Evolutionary conservation across 2,329 filamentous ascomycete species (phyloP).

Genomic region (Ophiostoma triangulosporum): DNA sequence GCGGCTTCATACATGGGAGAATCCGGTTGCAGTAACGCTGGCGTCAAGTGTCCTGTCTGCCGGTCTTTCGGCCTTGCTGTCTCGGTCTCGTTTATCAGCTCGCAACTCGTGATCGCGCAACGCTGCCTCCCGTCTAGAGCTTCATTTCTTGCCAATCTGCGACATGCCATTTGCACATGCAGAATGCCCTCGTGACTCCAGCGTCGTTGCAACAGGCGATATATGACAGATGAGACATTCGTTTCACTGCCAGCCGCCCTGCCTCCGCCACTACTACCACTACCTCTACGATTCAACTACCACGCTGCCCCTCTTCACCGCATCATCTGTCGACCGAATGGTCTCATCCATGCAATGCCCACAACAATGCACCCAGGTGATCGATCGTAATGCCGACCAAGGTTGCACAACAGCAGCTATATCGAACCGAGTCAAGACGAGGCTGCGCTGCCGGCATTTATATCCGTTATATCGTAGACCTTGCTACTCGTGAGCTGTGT

Average conservation of each 20-base stretch:
- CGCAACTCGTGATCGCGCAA: too few species aligned
- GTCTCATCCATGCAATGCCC: background rate
- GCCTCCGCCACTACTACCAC: background rate
- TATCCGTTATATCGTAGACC: background rate
- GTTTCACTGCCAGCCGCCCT: background rate
- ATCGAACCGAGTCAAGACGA: background rate
- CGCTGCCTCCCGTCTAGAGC: too few species aligned
- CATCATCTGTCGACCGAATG: background rate
- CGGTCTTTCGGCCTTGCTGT: background rate
- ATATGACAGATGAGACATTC: too few species aligned
- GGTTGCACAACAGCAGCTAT: background rate
- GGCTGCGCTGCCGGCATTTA: background rate
- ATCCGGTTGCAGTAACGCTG: conserved; percentile 18
- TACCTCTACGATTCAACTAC: background rate
- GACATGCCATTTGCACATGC: too few species aligned
- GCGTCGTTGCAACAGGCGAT: too few species aligned
- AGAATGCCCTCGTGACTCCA: too few species aligned
- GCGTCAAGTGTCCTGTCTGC: background rate
- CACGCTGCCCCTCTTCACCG: background rate
- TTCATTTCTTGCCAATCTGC: too few species aligned
- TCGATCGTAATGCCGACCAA: background rate
- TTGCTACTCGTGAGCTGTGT: too few species aligned
- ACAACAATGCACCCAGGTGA: background rate
- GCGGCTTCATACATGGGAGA: conserved; percentile 53
- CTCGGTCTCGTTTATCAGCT: background rate